phyloP scores from a whole-genome alignment of 805 yeast genomes.

The Ogataea kodamae region DNA sequence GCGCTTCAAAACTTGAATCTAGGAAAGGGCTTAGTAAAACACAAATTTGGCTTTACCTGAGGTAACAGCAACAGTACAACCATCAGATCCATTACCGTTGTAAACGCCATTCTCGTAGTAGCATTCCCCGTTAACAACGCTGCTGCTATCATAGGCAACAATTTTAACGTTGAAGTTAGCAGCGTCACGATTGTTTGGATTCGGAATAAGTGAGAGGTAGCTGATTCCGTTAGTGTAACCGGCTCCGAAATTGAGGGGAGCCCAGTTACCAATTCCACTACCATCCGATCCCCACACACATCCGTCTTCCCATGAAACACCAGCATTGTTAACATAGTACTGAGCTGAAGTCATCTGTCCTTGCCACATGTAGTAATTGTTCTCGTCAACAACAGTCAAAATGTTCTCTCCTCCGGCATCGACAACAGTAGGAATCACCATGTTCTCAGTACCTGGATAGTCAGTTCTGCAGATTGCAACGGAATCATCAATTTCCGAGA shows the following conservation, averaged over 20 bases:
- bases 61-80: constrained; percentile 92
- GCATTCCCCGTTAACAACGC: constrained; percentile 70
- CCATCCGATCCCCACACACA: constrained; percentile 89
- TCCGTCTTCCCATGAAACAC: constrained; percentile 85
- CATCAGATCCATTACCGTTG: constrained; percentile 68
- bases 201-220: constrained; percentile 88
- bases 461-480: constrained; percentile 76
- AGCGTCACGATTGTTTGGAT: constrained; percentile 77
- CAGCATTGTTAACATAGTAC: constrained; percentile 96
- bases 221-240: constrained; percentile 73
- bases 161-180: constrained; percentile 52
- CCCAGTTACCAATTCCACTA: constrained; percentile 94
- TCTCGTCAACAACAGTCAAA: constrained; percentile 62
- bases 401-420: constrained; percentile 49
- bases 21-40: too few species aligned
- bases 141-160: constrained; percentile 53
- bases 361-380: constrained; percentile 74
- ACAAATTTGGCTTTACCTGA: constrained; percentile 82
- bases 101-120: constrained; percentile 73
- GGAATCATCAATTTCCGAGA: constrained; percentile 44
- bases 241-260: constrained; percentile 93
- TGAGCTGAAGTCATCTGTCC: constrained; percentile 87
- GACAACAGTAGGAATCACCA: constrained; percentile 70
- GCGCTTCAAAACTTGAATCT: too few species aligned
- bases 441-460: constrained; percentile 80